These are phyloP conservation scores for Steccherinum ochraceum DNA, from an alignment of 768 basidiomycete genomes.

Conservation along the genomic window DNA sequence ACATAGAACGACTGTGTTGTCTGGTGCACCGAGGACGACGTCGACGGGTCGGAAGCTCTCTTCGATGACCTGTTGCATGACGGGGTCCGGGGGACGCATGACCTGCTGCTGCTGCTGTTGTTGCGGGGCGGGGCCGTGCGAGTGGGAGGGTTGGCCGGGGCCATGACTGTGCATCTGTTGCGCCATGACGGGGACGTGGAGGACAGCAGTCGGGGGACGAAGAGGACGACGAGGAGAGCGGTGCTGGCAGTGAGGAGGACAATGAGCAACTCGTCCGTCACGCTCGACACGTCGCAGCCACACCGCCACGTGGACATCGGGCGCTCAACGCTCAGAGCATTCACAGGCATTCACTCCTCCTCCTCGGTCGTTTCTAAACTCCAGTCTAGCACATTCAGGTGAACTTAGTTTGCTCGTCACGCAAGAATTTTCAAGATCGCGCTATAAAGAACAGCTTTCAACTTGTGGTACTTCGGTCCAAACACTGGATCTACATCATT, in stretches of 20 bases:
- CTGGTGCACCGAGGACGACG: slow-evolving; percentile 46
- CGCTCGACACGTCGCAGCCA: too few species aligned
- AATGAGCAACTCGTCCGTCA: too few species aligned
- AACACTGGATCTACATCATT: too few species aligned
- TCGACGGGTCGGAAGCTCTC: slow-evolving; percentile 57
- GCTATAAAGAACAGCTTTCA: too few species aligned
- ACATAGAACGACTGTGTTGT: slow-evolving; percentile 56
- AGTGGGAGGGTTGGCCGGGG: slow-evolving; percentile 45
- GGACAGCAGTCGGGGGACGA: not conserved
- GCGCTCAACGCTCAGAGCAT: too few species aligned
- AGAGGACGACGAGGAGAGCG: not conserved
- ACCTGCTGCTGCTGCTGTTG: slow-evolving; percentile 29
- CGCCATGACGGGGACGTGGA: not conserved
- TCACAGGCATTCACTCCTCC: too few species aligned
- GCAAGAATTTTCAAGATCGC: too few species aligned
- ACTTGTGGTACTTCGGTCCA: too few species aligned
- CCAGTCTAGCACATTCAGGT: too few species aligned
- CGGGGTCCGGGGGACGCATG: slow-evolving; percentile 53
- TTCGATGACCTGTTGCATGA: slow-evolving; percentile 72
- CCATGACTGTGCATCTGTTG: slow-evolving; percentile 51
- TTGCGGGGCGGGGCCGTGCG: slow-evolving; percentile 34
- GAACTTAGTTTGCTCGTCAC: too few species aligned
- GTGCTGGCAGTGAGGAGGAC: not conserved
- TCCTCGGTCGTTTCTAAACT: too few species aligned
- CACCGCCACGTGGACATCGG: too few species aligned